Percentiles rank a stretch among this genome's conserved stretches.
phyloP scores from a whole-genome alignment of 768 basidiomycete species.

The Grammothele lineata region DNA sequence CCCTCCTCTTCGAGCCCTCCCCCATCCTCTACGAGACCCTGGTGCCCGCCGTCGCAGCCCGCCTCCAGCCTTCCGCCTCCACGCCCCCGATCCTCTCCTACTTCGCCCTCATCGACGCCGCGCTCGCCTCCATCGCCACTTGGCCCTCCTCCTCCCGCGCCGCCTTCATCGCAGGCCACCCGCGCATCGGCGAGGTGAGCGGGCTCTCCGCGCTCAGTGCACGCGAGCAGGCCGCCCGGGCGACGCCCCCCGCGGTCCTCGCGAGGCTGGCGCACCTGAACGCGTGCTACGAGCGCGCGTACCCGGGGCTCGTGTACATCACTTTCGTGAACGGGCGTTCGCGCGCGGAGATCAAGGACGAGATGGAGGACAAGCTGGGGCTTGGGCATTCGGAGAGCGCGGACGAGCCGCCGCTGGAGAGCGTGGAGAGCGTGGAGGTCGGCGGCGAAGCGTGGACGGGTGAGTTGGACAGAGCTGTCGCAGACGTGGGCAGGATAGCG shows the following conservation, averaged over 20 bases:
- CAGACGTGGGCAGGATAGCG: slow-evolving; percentile 74
- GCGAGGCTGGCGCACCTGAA: slow-evolving; percentile 73
- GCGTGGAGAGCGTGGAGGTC: slow-evolving; percentile 34
- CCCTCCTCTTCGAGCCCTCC: slow-evolving; percentile 64
- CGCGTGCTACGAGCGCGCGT: slow-evolving; percentile 66
- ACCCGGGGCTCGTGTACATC: slow-evolving; percentile 79
- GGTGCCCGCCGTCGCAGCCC: slow-evolving; percentile 45
- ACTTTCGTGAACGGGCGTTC: slow-evolving; percentile 89
- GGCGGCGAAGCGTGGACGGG: slow-evolving; percentile 49
- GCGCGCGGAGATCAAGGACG: slow-evolving; percentile 63
- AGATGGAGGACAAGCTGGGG: slow-evolving; percentile 70
- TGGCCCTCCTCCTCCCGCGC: slow-evolving; percentile 53
- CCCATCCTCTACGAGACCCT: slow-evolving; percentile 49
- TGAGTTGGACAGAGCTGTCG: slow-evolving; percentile 71
- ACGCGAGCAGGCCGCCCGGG: slow-evolving; percentile 64
- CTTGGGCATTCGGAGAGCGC: slow-evolving; percentile 46
- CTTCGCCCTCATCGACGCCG: slow-evolving; percentile 49
- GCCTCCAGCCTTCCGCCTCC: slow-evolving; percentile 1
- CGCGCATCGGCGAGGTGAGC: slow-evolving; percentile 81
- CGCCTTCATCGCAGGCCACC: slow-evolving; percentile 77
- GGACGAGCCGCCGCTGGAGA: slow-evolving; percentile 35
- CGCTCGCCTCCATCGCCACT: slow-evolving; percentile 42
- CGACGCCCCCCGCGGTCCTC: slow-evolving; percentile 72
- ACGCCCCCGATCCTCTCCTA: slow-evolving; percentile 32
- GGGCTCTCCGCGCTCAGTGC: slow-evolving; percentile 73